These are phyloP conservation scores for Quercus tomentella DNA, from an alignment of 331 rosid genomes.

Conservation along the genomic window DNA sequence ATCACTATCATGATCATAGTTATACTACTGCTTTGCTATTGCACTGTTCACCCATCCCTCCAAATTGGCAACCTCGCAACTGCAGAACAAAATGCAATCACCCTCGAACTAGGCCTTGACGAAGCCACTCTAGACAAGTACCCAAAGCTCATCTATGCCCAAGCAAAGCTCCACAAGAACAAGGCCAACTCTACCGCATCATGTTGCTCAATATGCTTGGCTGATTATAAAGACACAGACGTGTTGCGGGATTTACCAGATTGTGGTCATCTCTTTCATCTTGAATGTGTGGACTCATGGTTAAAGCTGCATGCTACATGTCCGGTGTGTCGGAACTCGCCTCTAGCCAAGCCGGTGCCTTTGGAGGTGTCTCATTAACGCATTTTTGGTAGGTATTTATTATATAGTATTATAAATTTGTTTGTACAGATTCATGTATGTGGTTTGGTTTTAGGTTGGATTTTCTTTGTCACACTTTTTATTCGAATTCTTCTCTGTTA, in stretches of 20 bases:
- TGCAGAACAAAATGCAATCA: no score
- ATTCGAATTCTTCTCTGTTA: no score
- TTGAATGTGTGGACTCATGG: constrained; percentile 24
- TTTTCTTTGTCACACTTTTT: no score
- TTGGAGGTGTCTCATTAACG: neutral
- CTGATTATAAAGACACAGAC: constrained; percentile 22
- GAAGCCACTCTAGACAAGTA: neutral
- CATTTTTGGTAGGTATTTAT: no score
- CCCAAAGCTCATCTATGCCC: constrained; percentile 11
- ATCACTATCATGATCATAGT: no score
- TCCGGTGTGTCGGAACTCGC: constrained; percentile 21
- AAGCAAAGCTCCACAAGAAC: neutral
- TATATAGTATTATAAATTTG: no score
- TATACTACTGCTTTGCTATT: no score
- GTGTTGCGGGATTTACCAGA: constrained; percentile 20
- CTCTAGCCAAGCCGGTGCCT: neutral
- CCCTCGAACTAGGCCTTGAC: neutral
- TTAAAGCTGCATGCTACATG: constrained; percentile 13
- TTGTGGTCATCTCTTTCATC: constrained; percentile 31
- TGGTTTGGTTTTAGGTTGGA: no score
- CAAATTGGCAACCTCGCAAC: no score
- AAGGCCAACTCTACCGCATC: neutral
- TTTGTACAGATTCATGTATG: no score
- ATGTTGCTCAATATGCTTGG: constrained; percentile 27
- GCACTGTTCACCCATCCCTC: no score